Evolutionary conservation across 345 rosid species (phyloP).

Genomic region (Dovyalis caffra): DNA sequence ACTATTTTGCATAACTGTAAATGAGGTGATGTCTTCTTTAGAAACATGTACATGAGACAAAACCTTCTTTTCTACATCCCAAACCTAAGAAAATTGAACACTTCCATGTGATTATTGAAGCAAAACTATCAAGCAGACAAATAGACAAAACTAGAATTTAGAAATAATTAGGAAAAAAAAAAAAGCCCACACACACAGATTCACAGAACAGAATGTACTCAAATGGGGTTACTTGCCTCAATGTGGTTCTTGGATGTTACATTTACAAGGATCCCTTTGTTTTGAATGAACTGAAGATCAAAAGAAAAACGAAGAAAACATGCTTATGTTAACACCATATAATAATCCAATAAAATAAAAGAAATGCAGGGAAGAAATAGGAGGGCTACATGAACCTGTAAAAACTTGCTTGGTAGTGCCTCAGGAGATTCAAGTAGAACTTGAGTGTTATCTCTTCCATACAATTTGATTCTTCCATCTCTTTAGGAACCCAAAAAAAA

Average conservation of each 20-base stretch:
- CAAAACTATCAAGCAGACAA: too few relatives aligned
- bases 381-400: constrained; percentile 51
- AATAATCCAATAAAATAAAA: neutral
- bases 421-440: constrained; percentile 62
- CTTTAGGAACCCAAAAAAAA: constrained; percentile 36
- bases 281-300: constrained; percentile 57
- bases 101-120: too few relatives aligned
- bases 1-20: constrained; percentile 57
- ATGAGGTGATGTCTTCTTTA: constrained; percentile 60
- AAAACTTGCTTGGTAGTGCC: constrained; percentile 57
- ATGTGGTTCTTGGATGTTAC: constrained; percentile 65
- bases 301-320: neutral
- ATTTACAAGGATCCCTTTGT: constrained; percentile 71
- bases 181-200: too few relatives aligned
- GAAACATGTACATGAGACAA: constrained; percentile 50
- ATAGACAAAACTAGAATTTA: neutral
- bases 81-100: constrained; percentile 46
- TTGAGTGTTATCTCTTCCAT: constrained; percentile 74
- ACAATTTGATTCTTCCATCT: constrained; percentile 81
- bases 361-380: neutral
- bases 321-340: neutral
- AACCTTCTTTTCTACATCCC: constrained; percentile 75
- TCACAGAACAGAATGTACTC: too few relatives aligned
- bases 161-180: neutral
- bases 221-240: constrained; percentile 52